Evolutionary conservation across 345 rosid species (phyloP).

Genomic region (Pseudoturritis turrita): DNA sequence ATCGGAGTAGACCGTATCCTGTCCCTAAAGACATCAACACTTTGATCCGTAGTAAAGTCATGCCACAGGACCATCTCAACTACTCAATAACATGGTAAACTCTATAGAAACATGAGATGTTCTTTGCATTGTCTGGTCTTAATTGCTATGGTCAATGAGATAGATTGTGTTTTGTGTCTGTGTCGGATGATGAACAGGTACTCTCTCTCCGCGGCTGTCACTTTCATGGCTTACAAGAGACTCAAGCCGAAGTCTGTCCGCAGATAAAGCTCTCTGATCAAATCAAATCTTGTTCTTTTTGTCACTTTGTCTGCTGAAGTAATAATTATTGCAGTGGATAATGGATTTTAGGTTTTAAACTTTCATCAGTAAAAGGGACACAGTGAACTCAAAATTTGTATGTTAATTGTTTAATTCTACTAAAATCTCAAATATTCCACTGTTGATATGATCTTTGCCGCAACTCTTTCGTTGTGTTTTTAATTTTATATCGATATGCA

Average conservation of each 20-base stretch:
- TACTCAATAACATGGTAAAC: constrained; percentile 84
- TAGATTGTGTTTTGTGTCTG: not conserved
- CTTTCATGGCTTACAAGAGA: constrained; percentile 89
- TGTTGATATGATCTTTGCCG: not conserved
- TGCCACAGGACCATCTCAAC: constrained; percentile 98
- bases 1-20: constrained; percentile 80
- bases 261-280: constrained; percentile 35
- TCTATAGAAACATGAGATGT: not conserved
- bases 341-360: not conserved
- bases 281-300: constrained; percentile 16
- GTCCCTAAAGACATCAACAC: constrained; percentile 78
- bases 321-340: constrained; percentile 3
- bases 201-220: constrained; percentile 87
- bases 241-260: constrained; percentile 42
- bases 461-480: not conserved
- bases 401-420: not conserved
- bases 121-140: not conserved
- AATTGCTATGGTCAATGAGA: not conserved
- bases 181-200: constrained; percentile 51
- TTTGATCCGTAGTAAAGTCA: constrained; percentile 85
- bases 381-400: not conserved
- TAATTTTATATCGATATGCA: not conserved
- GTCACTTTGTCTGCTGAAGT: constrained; percentile 2
- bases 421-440: not conserved
- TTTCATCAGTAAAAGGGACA: not conserved